phyloP scores from a whole-genome alignment of 441 rosid genomes.

The Macaranga tanarius region DNA sequence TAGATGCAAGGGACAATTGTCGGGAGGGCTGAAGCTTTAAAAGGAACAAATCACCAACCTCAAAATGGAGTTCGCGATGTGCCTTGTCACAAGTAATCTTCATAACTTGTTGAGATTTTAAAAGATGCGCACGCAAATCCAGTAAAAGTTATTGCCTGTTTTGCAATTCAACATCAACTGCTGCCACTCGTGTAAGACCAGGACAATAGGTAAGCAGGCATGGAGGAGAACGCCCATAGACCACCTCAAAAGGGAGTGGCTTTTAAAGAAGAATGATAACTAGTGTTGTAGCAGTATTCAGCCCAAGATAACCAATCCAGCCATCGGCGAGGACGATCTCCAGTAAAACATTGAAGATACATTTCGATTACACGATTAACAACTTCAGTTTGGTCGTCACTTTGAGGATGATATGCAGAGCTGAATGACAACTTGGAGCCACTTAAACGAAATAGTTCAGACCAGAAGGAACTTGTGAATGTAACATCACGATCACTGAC shows the following conservation, averaged over 20 bases:
- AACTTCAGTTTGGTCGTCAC: too few species aligned
- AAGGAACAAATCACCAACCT: not conserved
- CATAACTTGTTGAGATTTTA: too few species aligned
- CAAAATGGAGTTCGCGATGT: not conserved
- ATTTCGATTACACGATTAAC: too few species aligned
- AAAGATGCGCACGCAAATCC: too few species aligned
- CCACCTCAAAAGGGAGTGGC: not conserved
- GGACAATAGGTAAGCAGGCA: fast-evolving
- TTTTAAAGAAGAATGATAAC: not conserved
- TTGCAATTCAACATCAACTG: not conserved
- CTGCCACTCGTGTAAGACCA: not conserved
- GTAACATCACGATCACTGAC: too few species aligned
- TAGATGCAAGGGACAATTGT: not conserved
- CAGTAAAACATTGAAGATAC: not conserved
- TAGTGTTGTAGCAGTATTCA: not conserved
- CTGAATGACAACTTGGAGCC: too few species aligned
- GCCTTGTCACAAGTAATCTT: not conserved
- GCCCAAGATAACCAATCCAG: not conserved
- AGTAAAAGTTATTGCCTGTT: too few species aligned
- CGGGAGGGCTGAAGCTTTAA: not conserved
- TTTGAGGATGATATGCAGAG: too few species aligned
- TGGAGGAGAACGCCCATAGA: not conserved
- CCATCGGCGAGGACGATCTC: not conserved
- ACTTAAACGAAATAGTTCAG: too few species aligned
- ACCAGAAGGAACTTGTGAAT: too few species aligned